phyloP scores from a whole-genome alignment of 78 protist species.

The Protostelium mycophagum region DNA sequence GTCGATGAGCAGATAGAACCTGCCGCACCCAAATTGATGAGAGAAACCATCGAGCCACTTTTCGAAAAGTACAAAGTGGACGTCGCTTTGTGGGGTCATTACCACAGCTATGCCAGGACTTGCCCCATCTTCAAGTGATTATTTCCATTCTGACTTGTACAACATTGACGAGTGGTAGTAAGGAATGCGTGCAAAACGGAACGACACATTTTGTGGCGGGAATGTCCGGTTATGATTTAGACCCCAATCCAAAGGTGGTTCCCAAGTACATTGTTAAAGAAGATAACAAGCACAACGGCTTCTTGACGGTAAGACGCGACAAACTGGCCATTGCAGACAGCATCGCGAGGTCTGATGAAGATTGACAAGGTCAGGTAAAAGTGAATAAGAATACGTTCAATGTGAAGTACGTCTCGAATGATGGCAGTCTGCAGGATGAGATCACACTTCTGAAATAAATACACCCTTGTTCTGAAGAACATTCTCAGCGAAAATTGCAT shows the following conservation, averaged over 20 bases:
- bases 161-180: neutral
- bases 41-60: neutral
- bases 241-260: neutral
- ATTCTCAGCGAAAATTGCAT: too few relatives aligned
- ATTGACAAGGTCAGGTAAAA: too few relatives aligned
- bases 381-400: too few relatives aligned
- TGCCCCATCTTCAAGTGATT: neutral
- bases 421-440: too few relatives aligned
- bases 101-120: neutral
- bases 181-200: neutral
- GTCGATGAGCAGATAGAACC: neutral
- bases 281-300: neutral
- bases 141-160: neutral
- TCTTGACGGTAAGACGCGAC: neutral
- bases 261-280: neutral
- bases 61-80: neutral
- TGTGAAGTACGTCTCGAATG: too few relatives aligned
- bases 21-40: neutral
- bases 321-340: too few relatives aligned
- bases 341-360: too few relatives aligned
- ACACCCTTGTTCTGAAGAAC: too few relatives aligned
- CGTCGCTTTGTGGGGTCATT: neutral
- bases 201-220: neutral
- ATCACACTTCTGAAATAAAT: too few relatives aligned
- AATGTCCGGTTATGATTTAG: neutral